A percentile compares a stretch with the other conserved stretches of the same genome.
Evolutionary conservation across 163 green algal genomes (phyloP).

Genomic region (Scenedesmus sp.): DNA sequence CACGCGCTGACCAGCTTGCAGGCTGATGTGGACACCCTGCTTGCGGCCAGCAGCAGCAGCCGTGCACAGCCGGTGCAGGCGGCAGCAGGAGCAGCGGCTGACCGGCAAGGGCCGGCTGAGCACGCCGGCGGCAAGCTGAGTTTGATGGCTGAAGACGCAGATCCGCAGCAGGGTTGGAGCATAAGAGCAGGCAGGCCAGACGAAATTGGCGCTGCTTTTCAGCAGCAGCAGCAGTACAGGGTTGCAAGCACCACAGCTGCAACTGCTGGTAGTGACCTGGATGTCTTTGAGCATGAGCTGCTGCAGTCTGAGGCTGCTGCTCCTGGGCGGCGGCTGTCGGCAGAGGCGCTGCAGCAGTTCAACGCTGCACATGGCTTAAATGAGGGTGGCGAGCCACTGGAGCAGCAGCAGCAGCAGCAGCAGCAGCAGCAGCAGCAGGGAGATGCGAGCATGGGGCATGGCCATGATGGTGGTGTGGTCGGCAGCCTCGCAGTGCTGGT

Average conservation of each 20-base stretch:
- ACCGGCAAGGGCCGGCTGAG: background rate
- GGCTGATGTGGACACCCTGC: conserved; percentile 44
- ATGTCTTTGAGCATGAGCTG: conserved; percentile 44
- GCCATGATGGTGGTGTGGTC: background rate
- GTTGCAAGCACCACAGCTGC: background rate
- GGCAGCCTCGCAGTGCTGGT: background rate
- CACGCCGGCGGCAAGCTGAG: background rate
- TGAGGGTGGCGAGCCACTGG: background rate
- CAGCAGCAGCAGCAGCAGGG: background rate
- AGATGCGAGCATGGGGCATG: too few relatives aligned
- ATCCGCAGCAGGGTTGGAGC: background rate
- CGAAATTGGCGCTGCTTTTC: background rate
- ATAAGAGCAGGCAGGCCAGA: background rate
- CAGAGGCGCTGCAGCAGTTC: conserved; percentile 21
- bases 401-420: conserved; percentile 10
- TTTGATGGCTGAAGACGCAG: background rate
- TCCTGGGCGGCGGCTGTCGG: conserved; percentile 31
- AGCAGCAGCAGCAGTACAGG: background rate
- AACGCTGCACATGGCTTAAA: background rate
- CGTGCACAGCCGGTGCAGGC: background rate
- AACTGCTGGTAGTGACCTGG: background rate
- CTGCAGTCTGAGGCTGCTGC: conserved; percentile 16
- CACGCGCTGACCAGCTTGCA: conserved; percentile 39
- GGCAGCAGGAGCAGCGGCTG: background rate
- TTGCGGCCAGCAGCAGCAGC: conserved; percentile 12